phyloP scores from a whole-genome alignment of 192 early-diverging fungal species.

The Gryganskiella cystojenkinii region DNA sequence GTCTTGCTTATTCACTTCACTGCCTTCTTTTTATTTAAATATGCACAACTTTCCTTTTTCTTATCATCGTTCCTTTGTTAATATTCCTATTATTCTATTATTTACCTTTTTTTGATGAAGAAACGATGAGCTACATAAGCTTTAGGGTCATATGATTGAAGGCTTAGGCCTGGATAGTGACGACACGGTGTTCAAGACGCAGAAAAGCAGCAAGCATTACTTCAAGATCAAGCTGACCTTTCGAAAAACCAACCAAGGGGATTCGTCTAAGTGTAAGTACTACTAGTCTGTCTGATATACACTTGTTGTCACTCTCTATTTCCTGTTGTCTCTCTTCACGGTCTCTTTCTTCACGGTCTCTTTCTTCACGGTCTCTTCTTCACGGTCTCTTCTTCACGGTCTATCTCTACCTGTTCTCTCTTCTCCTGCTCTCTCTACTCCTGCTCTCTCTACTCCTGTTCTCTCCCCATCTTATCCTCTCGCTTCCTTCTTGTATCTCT shows the following conservation, averaged over 20 bases:
- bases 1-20: neutral
- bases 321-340: neutral
- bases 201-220: slow-evolving; percentile 1
- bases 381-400: neutral
- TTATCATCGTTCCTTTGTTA: neutral
- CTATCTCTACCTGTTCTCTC: too few species aligned
- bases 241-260: neutral
- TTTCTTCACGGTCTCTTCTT: neutral
- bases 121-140: slow-evolving; percentile 6
- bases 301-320: too few species aligned
- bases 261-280: slow-evolving; percentile 1
- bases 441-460: too few species aligned
- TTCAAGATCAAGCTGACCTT: slow-evolving; percentile 6
- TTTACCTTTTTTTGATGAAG: neutral
- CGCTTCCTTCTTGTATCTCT: too few species aligned
- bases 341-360: too few species aligned
- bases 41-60: neutral
- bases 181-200: neutral
- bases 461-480: too few species aligned
- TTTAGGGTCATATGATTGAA: too few species aligned
- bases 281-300: too few species aligned
- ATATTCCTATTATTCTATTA: too few species aligned
- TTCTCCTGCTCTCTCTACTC: too few species aligned
- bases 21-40: neutral
- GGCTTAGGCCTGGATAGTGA: too few species aligned